These are phyloP conservation scores for Graphiopsis chlorocephala DNA, from an alignment of 2,329 filamentous ascomycete species.

Conservation along the genomic window DNA sequence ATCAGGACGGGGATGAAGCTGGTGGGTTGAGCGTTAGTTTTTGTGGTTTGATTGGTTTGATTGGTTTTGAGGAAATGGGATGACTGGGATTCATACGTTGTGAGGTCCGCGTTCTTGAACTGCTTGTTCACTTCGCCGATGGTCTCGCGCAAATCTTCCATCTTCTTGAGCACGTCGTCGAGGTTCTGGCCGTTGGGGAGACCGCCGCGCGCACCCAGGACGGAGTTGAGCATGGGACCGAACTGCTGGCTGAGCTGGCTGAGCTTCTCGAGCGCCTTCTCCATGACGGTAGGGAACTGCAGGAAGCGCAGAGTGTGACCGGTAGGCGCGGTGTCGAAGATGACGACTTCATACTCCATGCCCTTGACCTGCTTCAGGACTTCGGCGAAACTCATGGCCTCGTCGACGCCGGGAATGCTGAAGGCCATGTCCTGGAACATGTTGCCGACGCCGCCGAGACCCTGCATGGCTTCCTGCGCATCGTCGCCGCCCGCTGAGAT, in stretches of 20 bases:
- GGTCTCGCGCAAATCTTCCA: constrained; percentile 88
- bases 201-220: constrained; percentile 73
- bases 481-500: constrained; percentile 74
- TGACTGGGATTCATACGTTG: constrained; percentile 52
- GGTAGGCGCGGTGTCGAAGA: constrained; percentile 97
- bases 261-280: constrained; percentile 97
- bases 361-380: constrained; percentile 99
- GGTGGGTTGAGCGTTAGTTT: neutral
- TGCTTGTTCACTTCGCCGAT: constrained; percentile 95
- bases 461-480: constrained; percentile 67
- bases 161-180: constrained; percentile 87
- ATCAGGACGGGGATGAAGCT: constrained; percentile 95
- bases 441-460: constrained; percentile 69
- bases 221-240: constrained; percentile 89
- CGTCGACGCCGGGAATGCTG: constrained; percentile 95
- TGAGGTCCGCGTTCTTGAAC: constrained; percentile 94
- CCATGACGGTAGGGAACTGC: constrained; percentile 95
- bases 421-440: constrained; percentile 99
- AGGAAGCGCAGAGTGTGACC: constrained; percentile 98
- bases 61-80: neutral
- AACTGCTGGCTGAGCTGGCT: constrained; percentile 92
- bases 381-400: constrained; percentile 99
- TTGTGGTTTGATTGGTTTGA: neutral
- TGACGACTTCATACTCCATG: constrained; percentile 96
- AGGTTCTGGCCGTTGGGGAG: constrained; percentile 92